Evolutionary conservation across 768 basidiomycete genomes (phyloP).

Genomic region (Leccinum barrowsii): DNA sequence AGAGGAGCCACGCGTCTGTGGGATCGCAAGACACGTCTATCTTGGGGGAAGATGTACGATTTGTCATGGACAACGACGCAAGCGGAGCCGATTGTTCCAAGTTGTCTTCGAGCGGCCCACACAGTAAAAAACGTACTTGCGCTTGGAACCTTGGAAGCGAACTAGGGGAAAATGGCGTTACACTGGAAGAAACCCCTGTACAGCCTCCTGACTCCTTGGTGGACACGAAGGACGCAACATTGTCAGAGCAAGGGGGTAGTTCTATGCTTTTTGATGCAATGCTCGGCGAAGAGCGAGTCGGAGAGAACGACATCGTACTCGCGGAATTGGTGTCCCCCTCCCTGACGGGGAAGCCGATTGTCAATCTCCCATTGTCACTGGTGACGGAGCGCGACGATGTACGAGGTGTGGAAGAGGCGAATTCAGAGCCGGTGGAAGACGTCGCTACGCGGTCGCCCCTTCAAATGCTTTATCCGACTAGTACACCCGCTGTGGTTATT

Average conservation of each 20-base stretch:
- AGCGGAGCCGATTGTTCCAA: background rate
- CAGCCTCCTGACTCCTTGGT: background rate
- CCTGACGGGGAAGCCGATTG: background rate
- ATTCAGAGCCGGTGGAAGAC: slow-evolving; percentile 3
- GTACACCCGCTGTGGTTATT: slow-evolving; percentile 4
- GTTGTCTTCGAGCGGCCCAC: background rate
- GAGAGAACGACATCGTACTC: background rate
- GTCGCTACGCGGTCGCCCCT: slow-evolving; percentile 12
- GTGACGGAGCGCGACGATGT: background rate
- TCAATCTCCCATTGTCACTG: slow-evolving; percentile 17
- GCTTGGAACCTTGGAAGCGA: background rate
- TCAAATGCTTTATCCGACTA: background rate
- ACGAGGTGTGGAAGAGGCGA: background rate
- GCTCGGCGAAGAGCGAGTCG: background rate
- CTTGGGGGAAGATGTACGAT: background rate
- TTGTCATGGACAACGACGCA: background rate
- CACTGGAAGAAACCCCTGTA: background rate
- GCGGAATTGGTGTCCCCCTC: background rate
- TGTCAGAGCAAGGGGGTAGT: background rate
- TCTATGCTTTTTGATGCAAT: background rate
- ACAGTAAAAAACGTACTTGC: background rate
- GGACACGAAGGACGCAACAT: background rate
- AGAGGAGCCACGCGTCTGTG: background rate
- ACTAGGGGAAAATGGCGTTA: background rate
- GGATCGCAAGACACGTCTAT: background rate